Evolutionary conservation across 2,329 filamentous ascomycete species (phyloP).

Genomic region (Ophiocordyceps robertsii): DNA sequence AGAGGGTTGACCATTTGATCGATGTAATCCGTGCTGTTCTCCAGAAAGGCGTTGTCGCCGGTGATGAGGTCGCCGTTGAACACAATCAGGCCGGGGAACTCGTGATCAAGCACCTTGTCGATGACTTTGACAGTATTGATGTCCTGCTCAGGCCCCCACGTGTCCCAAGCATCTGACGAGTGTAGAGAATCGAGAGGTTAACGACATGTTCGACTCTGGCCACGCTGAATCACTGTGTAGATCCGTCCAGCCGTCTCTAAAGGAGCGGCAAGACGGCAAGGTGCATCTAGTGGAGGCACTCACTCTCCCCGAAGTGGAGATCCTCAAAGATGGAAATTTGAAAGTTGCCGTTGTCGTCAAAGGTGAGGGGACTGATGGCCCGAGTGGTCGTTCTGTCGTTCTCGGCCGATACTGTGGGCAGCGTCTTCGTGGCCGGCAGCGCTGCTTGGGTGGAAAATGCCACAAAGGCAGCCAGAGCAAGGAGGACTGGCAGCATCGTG

Average conservation of each 20-base stretch:
- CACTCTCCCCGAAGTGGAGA: constrained; percentile 58
- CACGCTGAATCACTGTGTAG: too few species aligned
- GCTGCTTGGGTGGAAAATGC: too few species aligned
- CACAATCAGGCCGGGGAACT: constrained; percentile 47
- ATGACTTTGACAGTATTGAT: constrained; percentile 43
- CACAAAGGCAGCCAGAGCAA: too few species aligned
- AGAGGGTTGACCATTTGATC: constrained; percentile 47
- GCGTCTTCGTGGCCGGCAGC: too few species aligned
- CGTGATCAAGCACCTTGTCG: constrained; percentile 39
- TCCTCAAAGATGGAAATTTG: constrained; percentile 52
- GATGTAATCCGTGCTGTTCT: constrained; percentile 42
- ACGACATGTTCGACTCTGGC: too few species aligned
- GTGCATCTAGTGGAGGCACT: constrained; percentile 5
- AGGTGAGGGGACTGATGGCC: constrained; percentile 10
- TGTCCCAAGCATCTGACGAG: constrained; percentile 26
- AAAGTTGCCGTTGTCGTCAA: constrained; percentile 31
- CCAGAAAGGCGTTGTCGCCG: constrained; percentile 44
- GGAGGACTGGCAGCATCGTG: too few species aligned
- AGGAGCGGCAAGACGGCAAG: not conserved
- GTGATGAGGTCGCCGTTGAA: constrained; percentile 62
- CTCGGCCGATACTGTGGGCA: not conserved
- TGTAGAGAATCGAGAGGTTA: not conserved
- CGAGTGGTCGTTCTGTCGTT: not conserved
- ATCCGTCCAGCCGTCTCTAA: not conserved
- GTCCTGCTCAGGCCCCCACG: constrained; percentile 39